Base-by-base conservation (phyloP, 495 filamentous ascomycete genomes). In the Penicillium alfredii region DNA sequence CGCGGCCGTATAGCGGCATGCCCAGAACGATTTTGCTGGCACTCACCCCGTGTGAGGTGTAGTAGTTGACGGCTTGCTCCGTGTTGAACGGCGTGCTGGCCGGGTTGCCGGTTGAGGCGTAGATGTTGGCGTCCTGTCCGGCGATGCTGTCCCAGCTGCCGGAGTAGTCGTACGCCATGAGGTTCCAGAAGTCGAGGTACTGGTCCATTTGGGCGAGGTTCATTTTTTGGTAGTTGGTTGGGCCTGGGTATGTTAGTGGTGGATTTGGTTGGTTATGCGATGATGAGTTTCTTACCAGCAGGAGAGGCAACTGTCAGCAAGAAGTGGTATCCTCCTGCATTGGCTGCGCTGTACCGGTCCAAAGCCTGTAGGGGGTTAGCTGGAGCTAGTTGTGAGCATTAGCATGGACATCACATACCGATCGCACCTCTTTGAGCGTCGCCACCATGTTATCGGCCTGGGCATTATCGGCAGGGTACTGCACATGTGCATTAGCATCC, bases 1-100 rank as follows among this genome's bases (percentile, higher is more conserved):
- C 71, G 6, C 87, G 80, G 0, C 89, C 90, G 51, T 94, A 95
- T 0, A 96, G 64, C 0, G 88, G 88, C 67, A 94, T 76, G 17
- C 89, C 88, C 17, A 95, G 60, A 6, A 89, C 72, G 22, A 96
- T 78, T 58, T 93, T 94, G 27, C 55, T 42, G 0, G 78, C 43
- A 0, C 70, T 53, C 3, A 95, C 73, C 1, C 82, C 84, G 6
- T 65, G 56, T 0, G 63, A 47, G 12, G 71, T 57, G 60, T 94
- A 94, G 51, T 83, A 73, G 17, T 64, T 40, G 9, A 73, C 44
- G 10, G 85, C 86, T 18, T 69, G 61, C 10, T 85, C 70, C 9
- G 80, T 81, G 59, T 68, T 82, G 53, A 82, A 88, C 1, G 80
- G 81, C 3, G 86, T 94, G 44, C 69, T 61, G 4, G 48, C 23